Evolutionary conservation across 768 basidiomycete species (phyloP).

Genomic region (Lactifluus piperatus): DNA sequence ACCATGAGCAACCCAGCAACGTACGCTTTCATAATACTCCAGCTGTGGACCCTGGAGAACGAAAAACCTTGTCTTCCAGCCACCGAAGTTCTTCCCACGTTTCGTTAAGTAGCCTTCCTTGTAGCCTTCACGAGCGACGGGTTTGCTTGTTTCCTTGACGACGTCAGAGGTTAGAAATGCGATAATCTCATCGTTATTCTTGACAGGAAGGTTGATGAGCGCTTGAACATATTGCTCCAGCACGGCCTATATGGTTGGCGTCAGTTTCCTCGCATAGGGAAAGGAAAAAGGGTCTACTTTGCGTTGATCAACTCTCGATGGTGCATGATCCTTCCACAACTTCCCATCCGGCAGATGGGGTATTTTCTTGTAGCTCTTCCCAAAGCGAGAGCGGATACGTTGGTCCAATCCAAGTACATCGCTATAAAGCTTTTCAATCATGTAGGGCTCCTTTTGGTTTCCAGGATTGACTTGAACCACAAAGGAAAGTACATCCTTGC

Average conservation of each 20-base stretch:
- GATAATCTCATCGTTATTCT: slow-evolving; percentile 84
- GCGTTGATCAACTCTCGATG: slow-evolving; percentile 91
- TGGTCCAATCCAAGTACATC: slow-evolving; percentile 87
- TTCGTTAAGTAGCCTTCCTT: slow-evolving; percentile 97
- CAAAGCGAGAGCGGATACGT: slow-evolving; percentile 47
- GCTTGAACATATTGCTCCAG: slow-evolving; percentile 84
- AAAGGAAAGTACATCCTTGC: slow-evolving; percentile 90
- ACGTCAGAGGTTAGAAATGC: slow-evolving; percentile 90
- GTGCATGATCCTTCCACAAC: slow-evolving; percentile 95
- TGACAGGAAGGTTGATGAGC: slow-evolving; percentile 71
- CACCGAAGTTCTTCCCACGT: slow-evolving; percentile 95
- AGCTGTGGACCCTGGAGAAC: slow-evolving; percentile 84
- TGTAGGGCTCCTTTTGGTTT: slow-evolving; percentile 64
- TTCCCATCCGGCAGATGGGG: slow-evolving; percentile 80
- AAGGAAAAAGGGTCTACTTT: slow-evolving; percentile 51
- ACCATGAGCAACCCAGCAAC: slow-evolving; percentile 28
- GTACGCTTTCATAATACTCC: slow-evolving; percentile 92
- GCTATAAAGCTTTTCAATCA: slow-evolving; percentile 88
- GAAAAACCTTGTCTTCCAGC: slow-evolving; percentile 95
- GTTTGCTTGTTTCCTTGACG: slow-evolving; percentile 63
- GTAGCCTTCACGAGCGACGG: slow-evolving; percentile 72
- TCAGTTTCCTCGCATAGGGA: slow-evolving; percentile 6
- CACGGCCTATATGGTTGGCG: slow-evolving; percentile 39
- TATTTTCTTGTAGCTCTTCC: slow-evolving; percentile 73
- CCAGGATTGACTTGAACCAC: slow-evolving; percentile 68